Percentiles rank a stretch among this genome's conserved stretches.
These are phyloP conservation scores for Exophiala lecanii-corni DNA, from an alignment of 2,329 filamentous ascomycete species.

Conservation along the genomic window DNA sequence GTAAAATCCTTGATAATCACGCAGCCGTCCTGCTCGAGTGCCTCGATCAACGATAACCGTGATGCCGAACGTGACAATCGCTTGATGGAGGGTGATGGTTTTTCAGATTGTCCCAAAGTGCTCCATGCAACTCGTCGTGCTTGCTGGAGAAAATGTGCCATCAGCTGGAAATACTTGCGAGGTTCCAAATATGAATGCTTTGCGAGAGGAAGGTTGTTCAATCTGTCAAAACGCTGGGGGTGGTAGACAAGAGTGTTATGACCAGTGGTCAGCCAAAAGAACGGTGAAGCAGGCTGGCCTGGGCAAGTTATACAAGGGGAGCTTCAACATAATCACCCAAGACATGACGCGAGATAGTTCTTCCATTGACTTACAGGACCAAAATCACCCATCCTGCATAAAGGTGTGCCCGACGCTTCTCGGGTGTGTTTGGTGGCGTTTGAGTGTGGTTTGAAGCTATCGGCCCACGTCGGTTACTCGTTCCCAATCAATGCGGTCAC, in stretches of 20 bases:
- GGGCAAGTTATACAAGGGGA: background rate
- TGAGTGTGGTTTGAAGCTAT: too few species aligned
- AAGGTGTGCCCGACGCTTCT: too few species aligned
- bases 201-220: background rate
- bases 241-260: too few species aligned
- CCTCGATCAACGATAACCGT: conserved; percentile 29
- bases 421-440: too few species aligned
- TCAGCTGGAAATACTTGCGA: conserved; percentile 3
- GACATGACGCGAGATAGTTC: conserved; percentile 12
- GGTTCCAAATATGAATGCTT: background rate
- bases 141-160: conserved; percentile 18
- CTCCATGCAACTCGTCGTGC: conserved; percentile 15
- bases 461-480: too few species aligned
- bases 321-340: too few species aligned
- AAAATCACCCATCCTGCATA: conserved; percentile 18
- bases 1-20: conserved; percentile 34
- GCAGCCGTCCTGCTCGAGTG: conserved; percentile 33
- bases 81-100: conserved; percentile 7
- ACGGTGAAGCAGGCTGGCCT: background rate
- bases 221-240: too few species aligned
- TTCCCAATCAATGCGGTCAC: too few species aligned
- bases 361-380: conserved; percentile 13
- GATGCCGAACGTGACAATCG: conserved; percentile 18
- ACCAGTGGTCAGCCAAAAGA: too few species aligned
- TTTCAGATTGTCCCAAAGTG: conserved; percentile 2